Evolutionary conservation across 1,139 yeast species (phyloP), one percentile per base, ranked within the genome.

Genomic region (Pichia sp.): DNA sequence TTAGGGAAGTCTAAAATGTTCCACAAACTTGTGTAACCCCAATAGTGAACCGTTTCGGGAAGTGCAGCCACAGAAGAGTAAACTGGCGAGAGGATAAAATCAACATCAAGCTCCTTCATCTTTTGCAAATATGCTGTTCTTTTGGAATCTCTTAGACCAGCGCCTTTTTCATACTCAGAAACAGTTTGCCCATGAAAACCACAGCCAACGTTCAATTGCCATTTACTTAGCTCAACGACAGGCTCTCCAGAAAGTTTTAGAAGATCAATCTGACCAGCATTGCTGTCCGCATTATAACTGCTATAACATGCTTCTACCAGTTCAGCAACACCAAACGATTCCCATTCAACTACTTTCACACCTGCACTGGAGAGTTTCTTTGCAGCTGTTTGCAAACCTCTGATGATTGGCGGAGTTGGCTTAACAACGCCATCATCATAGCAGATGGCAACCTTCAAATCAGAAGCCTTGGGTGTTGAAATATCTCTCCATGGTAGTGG

Each of bases 11-110:
- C 86, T 44, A 76, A 56, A 37, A 77, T 52, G 50, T 77, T 77
- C 70, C 76, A 80, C 45, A 78, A 64, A 1, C 77, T 60, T 11
- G 86, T 78, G 62, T 80, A 80, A 2, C 84, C 77, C 87, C 88
- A 79, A 58, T 78, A 77, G 49, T 69, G 70, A n/a, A 76, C 66
- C 20, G 67, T 66, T 40, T 72, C 76, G 7, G 78, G 78, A 35
- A 67, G 66, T 19, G 87, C 82, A 6, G 91, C 87, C 33, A 79
- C 84, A 35, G 77, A 78, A 40, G 69, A 70, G 51, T 77, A 77
- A 7, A 75, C 65, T 25, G 93, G 93, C 32, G 76, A 63, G 33
- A 83, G 56, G 38, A 82, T 66, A 48, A 73, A 74, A 51, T 82
- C 91, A 29, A 81, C 66, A 21, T 71, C 72, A 46, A 74, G 65